Evolutionary conservation across 176 grass and related monocot species (phyloP), one percentile per base, ranked within the genome.

Genomic region (Alloteropsis semialata): DNA sequence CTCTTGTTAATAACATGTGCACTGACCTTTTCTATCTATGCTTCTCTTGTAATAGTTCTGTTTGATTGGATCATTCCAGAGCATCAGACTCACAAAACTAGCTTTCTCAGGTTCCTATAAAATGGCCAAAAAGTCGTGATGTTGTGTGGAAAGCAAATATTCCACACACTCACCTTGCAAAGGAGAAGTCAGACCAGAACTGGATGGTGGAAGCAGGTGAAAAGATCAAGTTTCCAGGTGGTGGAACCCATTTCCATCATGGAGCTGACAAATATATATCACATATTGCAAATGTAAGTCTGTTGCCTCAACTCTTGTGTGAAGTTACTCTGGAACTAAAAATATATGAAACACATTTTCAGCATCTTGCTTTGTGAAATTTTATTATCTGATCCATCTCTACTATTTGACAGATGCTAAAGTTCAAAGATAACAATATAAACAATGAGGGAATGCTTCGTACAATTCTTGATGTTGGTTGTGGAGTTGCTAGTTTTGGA

Each of bases 121-220:
- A 98, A 84, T 98, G 96, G 96, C 96, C 92, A 32, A 95, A 98
- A 90, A 98, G 96, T 80, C 81, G 96, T 45, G 96, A 98, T 79
- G 83, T 95, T 70, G 92, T 98, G 76, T 98, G 96, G 96, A 94
- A 98, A 86, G 90, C 88, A 84, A 98, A 98, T 72, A 98, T 98
- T 79, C 96, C 96, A 67, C 96, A 98, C 79, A 98, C 95, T 34
- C 95, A 95, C 78, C 90, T 95, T 83, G 95, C 95, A 78, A 87
- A 98, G 62, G 95, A 98, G 65, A 98, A 98, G 70, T 98, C 95
- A 56, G 95, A 98, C 80, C 95, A 98, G 78, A 98, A 98, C 84
- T 98, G 96, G 96, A 98, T 98, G 96, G 57, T 98, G 84, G 96
- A 95, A 36, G 91, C 89, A 53, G 96, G 92, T 48, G 92, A 95